Base-by-base conservation (phyloP, 2,329 filamentous ascomycete species). In the Hypomyces rosellus region DNA sequence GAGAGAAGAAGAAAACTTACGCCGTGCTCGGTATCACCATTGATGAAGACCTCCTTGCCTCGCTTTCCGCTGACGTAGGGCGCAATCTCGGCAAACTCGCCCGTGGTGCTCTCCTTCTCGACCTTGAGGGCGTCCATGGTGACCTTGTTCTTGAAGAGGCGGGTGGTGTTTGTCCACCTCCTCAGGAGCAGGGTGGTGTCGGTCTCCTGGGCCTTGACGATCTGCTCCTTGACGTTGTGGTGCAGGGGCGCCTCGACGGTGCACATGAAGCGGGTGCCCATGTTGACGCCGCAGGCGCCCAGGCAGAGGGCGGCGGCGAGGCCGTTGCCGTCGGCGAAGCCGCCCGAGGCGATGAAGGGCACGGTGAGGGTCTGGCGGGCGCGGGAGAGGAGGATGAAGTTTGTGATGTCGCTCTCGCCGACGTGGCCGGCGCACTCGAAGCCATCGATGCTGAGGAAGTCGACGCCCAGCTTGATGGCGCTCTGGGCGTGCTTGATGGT, bases 251-350 rank as follows among this genome's bases (percentile, higher is more conserved):
- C 85, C 71, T 97, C 93, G 41, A 92, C 77, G 0, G 93, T 97
- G 74, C 87, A 92, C 88, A 99, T 95, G 75, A 97, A 99, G 39
- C 93, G 78, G 9, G 93, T 99, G 51, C 93, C 93, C 93, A 99
- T 99, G 73, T 99, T 99, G 72, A 97, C 85, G 55, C 93, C 93
- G 67, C 89, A 88, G 0, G 93, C 93, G 34, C 93, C 93, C 12
- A 99, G 79, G 38, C 86, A 85, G 59, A 99, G 75, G 7, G 93
- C 93, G 2, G 92, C 93, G 1, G 93, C 93, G 16, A 99, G 79
- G 4, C 93, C 93, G 62, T 95, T 82, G 0, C 93, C 93, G 66
- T 99, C 93, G 12, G 90, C 92, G 65, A 99, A 97, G 2, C 93
- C 93, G 50, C 93, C 93, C 2, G 88, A 95, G 1, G 93, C 93